Base-by-base conservation (phyloP, 352 stramenopile genomes). In the Phytophthora megakarya region DNA sequence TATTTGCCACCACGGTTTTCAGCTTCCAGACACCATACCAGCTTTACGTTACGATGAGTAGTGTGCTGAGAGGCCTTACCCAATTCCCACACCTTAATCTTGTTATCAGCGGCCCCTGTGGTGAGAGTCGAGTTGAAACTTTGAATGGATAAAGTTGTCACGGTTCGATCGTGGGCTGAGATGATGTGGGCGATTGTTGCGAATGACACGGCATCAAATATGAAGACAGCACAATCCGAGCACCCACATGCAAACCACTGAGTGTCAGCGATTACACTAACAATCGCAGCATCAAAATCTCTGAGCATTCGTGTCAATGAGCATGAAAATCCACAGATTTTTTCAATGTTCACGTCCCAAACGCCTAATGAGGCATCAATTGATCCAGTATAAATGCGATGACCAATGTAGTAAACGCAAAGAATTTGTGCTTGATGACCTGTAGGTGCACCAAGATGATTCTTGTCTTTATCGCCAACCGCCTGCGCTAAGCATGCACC, bases 381-480 rank as follows among this genome's bases (percentile, higher is more conserved):
- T 3, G 76, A 81, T 4, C 86, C 86, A 7, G 86, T 91, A 57
- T 93, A 93, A 25, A 95, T 77, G 4, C 77, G 73, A 9, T 73
- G 67, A 19, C 74, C 75, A 40, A 84, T 63, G 54, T 86, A 90
- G 26, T 79, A 88, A 1, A 93, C 45, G 28, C 76, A 82, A 5
- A 90, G 64, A 44, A 95, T 93, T 43, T 75, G 84, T 12, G 78
- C 75, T 64, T 88, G 76, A 30, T 95, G 86, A 2, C 82, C 84
- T 15, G 53, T 79, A 22, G 80, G 78, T 6, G 75, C 70, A 5
- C 86, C 85, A 21, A 94, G 68, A 43, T 92, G 83, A n/a, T 86
- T 61, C 59, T 85, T 78, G 1, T 76, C 53, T 6, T 72, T 70
- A 56, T 94, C 83, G 0, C 86, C 83, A 5, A 94, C 71, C 1